Evolutionary conservation across 164 flowering plant genomes (phyloP).

Genomic region (grape (Vitis vinifera)): DNA sequence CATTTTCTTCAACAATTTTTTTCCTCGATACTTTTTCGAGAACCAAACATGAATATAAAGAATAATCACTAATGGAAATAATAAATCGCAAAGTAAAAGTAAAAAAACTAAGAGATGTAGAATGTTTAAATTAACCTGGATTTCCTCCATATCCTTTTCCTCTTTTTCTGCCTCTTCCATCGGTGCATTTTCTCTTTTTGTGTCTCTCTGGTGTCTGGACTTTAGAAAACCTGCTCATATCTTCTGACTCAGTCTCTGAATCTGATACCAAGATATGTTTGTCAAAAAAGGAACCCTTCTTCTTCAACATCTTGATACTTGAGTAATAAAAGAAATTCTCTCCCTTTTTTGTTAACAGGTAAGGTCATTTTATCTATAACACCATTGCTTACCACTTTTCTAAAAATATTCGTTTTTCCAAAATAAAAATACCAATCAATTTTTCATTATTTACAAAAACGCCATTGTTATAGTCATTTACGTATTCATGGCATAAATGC

Average conservation of each 20-base stretch:
- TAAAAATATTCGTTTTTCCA: no score
- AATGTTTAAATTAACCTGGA: background rate
- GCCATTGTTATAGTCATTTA: no score
- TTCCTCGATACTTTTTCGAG: background rate
- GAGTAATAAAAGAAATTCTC: no score
- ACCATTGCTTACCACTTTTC: no score
- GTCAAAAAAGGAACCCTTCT: background rate
- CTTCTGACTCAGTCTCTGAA: constrained; percentile 10
- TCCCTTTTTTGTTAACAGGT: no score
- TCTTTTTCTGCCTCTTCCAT: background rate
- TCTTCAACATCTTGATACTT: background rate
- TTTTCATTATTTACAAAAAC: no score
- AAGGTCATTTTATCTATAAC: no score
- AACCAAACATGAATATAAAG: background rate
- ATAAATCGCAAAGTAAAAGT: background rate
- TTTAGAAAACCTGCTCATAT: background rate
- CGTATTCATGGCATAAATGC: no score
- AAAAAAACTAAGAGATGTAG: background rate
- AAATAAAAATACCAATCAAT: no score
- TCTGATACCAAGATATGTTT: background rate
- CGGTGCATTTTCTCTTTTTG: background rate
- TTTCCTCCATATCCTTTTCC: background rate
- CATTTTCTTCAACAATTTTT: no score
- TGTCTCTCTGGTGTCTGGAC: background rate
- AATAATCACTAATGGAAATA: background rate